phyloP scores from a whole-genome alignment of 2,329 filamentous ascomycete species.

The Aspergillus ibericus region DNA sequence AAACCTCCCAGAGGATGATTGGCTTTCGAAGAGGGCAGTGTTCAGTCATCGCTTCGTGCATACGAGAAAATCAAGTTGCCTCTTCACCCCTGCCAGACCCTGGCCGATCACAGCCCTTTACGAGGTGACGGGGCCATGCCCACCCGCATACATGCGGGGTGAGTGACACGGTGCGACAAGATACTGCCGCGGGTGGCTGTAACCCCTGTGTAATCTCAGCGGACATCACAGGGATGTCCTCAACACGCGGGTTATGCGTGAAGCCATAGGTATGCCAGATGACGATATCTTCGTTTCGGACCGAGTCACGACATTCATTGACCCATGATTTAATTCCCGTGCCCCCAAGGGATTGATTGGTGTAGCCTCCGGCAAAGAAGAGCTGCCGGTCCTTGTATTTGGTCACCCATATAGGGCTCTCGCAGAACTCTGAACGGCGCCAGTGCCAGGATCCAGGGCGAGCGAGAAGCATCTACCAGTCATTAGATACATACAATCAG shows the following conservation, averaged over 20 bases:
- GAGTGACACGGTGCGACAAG: no score
- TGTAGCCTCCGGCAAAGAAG: constrained; percentile 52
- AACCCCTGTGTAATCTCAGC: neutral
- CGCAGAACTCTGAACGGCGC: constrained; percentile 52
- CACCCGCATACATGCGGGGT: no score
- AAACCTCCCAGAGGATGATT: no score
- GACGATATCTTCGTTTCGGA: constrained; percentile 32
- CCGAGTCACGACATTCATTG: constrained; percentile 17
- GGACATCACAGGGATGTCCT: constrained; percentile 10
- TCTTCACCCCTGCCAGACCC: no score
- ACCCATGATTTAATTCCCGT: constrained; percentile 25
- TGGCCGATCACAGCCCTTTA: no score
- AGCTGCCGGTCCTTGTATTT: constrained; percentile 51
- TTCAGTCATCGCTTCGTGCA: no score
- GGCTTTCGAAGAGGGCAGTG: no score
- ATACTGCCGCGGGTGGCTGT: no score
- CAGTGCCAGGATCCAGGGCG: constrained; percentile 49
- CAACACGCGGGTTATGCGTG: constrained; percentile 3
- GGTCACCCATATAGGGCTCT: constrained; percentile 55
- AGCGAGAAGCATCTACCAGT: constrained; percentile 56
- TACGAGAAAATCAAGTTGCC: no score
- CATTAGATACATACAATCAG: no score
- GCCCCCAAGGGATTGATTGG: constrained; percentile 46
- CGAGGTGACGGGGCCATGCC: no score
- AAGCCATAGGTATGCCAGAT: constrained; percentile 29